These are phyloP conservation scores for Fusarium hostae DNA, from an alignment of 2,329 filamentous ascomycete genomes.

Conservation along the genomic window DNA sequence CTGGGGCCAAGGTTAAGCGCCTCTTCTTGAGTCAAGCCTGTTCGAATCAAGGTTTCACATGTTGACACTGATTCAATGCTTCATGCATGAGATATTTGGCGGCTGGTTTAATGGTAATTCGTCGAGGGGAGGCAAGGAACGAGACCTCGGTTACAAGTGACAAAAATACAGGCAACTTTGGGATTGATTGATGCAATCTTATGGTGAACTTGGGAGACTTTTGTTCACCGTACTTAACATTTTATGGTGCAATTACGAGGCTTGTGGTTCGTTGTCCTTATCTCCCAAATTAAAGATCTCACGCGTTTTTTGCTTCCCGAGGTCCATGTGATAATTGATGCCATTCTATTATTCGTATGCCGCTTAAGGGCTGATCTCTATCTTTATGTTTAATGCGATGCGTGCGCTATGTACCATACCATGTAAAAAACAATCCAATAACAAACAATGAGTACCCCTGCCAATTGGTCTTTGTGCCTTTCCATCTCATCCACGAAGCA, in stretches of 20 bases:
- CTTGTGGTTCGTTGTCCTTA: too few species aligned
- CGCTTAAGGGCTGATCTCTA: not conserved
- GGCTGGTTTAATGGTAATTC: too few species aligned
- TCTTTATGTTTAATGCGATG: conserved; percentile 20
- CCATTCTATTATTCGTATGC: conserved; percentile 24
- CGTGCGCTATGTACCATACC: conserved; percentile 20
- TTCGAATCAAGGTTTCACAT: conserved; percentile 28
- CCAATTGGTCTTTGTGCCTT: conserved; percentile 9
- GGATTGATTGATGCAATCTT: too few species aligned
- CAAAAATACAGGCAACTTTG: not conserved
- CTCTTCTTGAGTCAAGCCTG: conserved; percentile 18
- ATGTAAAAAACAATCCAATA: conserved; percentile 1
- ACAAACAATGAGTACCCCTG: not conserved
- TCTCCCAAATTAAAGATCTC: not conserved
- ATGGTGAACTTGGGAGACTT: too few species aligned
- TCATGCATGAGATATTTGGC: too few species aligned
- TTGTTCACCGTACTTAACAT: too few species aligned
- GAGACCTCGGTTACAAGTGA: not conserved
- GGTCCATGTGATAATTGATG: conserved; percentile 4
- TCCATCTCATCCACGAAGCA: not conserved
- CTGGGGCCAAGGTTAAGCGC: conserved; percentile 17
- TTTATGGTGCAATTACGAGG: too few species aligned
- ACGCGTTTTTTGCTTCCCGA: not conserved
- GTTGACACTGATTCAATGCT: not conserved
- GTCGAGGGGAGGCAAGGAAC: not conserved